phyloP scores from a whole-genome alignment of 805 yeast genomes.

The Isabelozyma heimii region DNA sequence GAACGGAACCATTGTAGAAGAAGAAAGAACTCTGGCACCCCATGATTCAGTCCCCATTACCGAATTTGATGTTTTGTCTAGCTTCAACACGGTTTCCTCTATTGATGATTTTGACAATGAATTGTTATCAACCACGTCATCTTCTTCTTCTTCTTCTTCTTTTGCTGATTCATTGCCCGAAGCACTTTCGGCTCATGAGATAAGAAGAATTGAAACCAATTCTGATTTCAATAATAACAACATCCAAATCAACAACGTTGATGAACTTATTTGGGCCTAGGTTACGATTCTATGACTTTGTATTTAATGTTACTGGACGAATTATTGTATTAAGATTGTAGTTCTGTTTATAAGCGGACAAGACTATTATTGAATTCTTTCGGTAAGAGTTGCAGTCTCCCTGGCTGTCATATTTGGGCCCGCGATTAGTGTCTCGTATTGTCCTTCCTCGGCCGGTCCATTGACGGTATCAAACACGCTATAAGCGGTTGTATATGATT shows the following conservation, averaged over 20 bases:
- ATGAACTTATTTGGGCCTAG: neutral
- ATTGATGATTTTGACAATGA: neutral
- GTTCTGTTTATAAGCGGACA: no score
- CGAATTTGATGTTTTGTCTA: neutral
- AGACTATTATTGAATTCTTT: no score
- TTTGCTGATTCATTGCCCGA: conserved; percentile 1
- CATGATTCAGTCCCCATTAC: neutral
- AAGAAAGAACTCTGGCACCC: neutral
- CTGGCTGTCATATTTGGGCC: no score
- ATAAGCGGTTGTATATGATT: no score
- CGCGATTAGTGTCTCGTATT: no score
- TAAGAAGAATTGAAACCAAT: conserved; percentile 10
- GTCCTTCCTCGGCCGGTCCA: no score
- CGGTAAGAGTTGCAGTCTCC: no score
- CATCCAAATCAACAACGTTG: neutral
- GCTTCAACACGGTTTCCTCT: neutral
- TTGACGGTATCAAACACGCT: no score
- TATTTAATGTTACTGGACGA: neutral
- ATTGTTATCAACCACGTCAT: conserved; percentile 3
- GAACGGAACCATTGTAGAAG: conserved; percentile 52
- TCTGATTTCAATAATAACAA: neutral
- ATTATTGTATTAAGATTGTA: no score
- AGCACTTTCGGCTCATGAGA: conserved; percentile 20
- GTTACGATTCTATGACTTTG: neutral
- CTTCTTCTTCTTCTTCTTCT: neutral